These are phyloP conservation scores for Fraxinus angustifolia DNA, from an alignment of 305 asterid species.

Conservation along the genomic window DNA sequence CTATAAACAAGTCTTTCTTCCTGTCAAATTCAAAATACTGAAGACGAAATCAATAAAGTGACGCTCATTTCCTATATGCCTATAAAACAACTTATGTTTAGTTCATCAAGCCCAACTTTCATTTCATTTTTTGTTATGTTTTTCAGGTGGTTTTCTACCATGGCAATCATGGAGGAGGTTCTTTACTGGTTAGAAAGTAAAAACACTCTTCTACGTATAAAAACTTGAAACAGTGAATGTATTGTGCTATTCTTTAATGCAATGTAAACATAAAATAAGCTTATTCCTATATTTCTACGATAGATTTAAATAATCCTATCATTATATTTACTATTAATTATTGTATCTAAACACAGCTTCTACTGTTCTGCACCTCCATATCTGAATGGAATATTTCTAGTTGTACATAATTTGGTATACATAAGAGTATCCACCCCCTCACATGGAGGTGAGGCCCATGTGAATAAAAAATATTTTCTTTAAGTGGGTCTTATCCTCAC, in stretches of 20 bases:
- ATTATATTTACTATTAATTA: background rate
- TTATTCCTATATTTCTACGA: background rate
- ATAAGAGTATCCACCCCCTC: too few relatives aligned
- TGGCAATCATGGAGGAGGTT: conserved; percentile 95
- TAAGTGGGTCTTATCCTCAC: too few relatives aligned
- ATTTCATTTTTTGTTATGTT: background rate
- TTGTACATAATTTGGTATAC: too few relatives aligned
- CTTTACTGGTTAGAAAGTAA: conserved; percentile 56
- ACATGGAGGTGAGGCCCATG: too few relatives aligned
- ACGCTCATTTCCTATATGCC: background rate
- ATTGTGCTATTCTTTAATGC: background rate
- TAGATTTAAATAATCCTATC: background rate
- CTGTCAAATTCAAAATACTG: too few relatives aligned
- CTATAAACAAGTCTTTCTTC: background rate
- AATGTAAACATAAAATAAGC: background rate
- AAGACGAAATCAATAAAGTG: background rate
- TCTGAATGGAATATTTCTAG: background rate
- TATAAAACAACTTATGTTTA: background rate
- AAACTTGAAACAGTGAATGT: background rate
- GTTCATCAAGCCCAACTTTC: background rate
- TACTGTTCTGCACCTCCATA: background rate
- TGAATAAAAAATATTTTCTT: too few relatives aligned
- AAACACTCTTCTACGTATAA: too few relatives aligned
- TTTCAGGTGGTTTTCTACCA: conserved; percentile 84
- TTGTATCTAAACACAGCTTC: background rate